These are phyloP conservation scores for Nannochloris sp. DNA, from an alignment of 139 green algal species.

Conservation along the genomic window DNA sequence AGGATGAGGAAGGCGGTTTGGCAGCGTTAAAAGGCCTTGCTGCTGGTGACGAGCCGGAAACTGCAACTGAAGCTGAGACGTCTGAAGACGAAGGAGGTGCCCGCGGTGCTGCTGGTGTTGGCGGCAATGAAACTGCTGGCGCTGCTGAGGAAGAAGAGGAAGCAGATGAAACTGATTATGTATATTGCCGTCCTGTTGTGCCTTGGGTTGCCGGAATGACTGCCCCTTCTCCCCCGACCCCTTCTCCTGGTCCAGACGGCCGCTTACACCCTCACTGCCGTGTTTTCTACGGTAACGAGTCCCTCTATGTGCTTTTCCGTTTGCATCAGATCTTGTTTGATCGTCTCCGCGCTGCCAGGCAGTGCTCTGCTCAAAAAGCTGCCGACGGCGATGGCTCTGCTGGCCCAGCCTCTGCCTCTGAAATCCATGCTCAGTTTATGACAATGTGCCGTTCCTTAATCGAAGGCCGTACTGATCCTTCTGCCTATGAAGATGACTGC, in stretches of 20 bases:
- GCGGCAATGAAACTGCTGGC: not conserved
- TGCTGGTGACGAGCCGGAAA: conserved; percentile 11
- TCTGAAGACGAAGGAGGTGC: conserved; percentile 15
- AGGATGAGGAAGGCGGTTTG: not conserved
- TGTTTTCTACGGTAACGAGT: conserved; percentile 86
- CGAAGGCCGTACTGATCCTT: conserved; percentile 52
- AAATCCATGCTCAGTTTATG: conserved; percentile 42
- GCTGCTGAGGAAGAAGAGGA: conserved; percentile 15
- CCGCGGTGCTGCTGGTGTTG: conserved; percentile 25
- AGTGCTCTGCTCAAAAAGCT: conserved; percentile 25
- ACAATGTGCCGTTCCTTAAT: conserved; percentile 44
- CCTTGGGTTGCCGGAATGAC: conserved; percentile 4
- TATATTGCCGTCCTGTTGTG: conserved; percentile 18
- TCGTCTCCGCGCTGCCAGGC: conserved; percentile 37
- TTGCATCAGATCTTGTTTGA: conserved; percentile 84
- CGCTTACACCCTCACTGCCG: conserved; percentile 9
- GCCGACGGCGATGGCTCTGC: not conserved
- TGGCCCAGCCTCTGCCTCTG: not conserved
- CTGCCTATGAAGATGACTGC: conserved; percentile 66
- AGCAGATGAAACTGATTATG: conserved; percentile 19
- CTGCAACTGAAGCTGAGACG: conserved; percentile 11
- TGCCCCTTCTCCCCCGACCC: not conserved
- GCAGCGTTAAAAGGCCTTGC: conserved; percentile 15
- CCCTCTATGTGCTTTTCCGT: conserved; percentile 87
- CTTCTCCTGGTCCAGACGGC: not conserved